Evolutionary conservation across 306 rosid species (phyloP).

Genomic region (Betula pendula): DNA sequence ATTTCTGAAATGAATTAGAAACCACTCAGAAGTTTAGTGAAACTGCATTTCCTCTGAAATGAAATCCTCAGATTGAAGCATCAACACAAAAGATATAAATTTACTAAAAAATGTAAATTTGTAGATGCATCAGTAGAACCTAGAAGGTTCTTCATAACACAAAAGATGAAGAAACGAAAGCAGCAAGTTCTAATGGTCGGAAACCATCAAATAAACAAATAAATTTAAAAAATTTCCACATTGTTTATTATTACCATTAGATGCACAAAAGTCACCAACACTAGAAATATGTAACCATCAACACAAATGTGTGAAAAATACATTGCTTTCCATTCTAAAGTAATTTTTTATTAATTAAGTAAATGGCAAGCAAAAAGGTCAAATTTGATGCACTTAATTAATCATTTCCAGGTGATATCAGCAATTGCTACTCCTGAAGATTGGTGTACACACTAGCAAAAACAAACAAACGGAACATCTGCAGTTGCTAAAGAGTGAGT

Average conservation of each 20-base stretch:
- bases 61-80: neutral
- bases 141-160: neutral
- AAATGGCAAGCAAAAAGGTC: neutral
- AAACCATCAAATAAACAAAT: neutral
- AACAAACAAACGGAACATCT: neutral
- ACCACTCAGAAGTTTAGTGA: neutral
- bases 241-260: neutral
- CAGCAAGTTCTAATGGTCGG: neutral
- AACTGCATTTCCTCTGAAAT: conserved; percentile 1
- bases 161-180: neutral
- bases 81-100: too few species aligned
- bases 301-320: neutral
- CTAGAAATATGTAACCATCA: neutral
- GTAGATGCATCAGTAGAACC: conserved; percentile 6
- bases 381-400: neutral
- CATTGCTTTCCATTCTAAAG: neutral
- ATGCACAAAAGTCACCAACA: neutral
- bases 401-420: neutral
- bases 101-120: neutral
- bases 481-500: neutral
- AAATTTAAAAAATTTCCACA: neutral
- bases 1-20: neutral
- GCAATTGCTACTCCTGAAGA: neutral
- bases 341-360: too few species aligned
- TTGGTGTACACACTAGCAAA: neutral